Conservation (phyloP, 441 rosid species). For the Jatropha podagrica region DNA sequence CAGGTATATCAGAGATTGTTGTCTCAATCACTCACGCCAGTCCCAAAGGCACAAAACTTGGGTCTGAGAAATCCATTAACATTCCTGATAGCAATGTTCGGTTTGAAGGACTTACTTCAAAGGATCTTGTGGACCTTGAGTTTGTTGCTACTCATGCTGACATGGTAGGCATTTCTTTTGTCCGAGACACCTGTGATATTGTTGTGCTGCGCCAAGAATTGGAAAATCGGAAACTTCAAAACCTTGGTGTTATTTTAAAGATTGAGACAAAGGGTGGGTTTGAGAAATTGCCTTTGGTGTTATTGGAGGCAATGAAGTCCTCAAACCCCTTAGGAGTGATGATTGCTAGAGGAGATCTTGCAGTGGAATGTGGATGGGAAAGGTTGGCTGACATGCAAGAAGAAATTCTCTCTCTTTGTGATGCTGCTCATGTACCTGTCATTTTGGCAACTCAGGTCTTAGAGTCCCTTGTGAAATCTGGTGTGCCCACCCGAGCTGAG, state of each 20-base stretch:
- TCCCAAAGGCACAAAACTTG: constrained; percentile 61
- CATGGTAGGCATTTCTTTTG: constrained; percentile 64
- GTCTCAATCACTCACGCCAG: constrained; percentile 66
- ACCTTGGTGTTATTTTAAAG: constrained; percentile 57
- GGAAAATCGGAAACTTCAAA: constrained; percentile 46
- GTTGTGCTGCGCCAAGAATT: constrained; percentile 52
- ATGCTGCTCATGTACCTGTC: constrained; percentile 55
- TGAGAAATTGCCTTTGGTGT: constrained; percentile 52
- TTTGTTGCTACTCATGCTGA: constrained; percentile 65
- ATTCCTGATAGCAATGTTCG: constrained; percentile 56
- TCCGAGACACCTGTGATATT: constrained; percentile 55
- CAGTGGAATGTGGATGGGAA: constrained; percentile 85
- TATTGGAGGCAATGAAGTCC: constrained; percentile 64
- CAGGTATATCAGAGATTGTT: constrained; percentile 51
- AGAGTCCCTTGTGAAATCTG: constrained; percentile 67
- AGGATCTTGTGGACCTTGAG: constrained; percentile 65
- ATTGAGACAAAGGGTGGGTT: constrained; percentile 64
- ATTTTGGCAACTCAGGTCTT: constrained; percentile 79
- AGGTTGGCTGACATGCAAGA: constrained; percentile 62
- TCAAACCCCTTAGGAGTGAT: constrained; percentile 65
- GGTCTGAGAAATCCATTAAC: constrained; percentile 72
- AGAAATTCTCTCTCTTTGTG: constrained; percentile 52
- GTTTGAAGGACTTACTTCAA: constrained; percentile 68
- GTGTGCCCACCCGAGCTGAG: constrained; percentile 70
- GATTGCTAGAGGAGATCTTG: constrained; percentile 84